A percentile compares a stretch with the other conserved stretches of the same genome.
These are phyloP conservation scores for Fusarium caatingaense DNA, from an alignment of 2,329 filamentous ascomycete genomes.

Conservation along the genomic window DNA sequence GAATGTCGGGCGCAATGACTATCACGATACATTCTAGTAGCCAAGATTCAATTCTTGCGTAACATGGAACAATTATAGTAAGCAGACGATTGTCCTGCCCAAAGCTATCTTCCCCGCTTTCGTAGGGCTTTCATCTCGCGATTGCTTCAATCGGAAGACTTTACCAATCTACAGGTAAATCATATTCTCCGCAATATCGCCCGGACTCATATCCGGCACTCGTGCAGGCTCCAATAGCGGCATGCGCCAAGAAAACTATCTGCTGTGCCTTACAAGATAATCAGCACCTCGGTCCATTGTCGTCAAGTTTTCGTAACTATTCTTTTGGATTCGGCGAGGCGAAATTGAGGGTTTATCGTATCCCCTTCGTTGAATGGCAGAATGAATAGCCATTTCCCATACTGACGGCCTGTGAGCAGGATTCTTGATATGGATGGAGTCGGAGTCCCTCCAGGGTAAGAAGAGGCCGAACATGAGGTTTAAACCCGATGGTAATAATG, in stretches of 20 bases:
- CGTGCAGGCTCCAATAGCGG: not conserved
- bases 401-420: not conserved
- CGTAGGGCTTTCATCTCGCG: not conserved
- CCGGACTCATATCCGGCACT: not conserved
- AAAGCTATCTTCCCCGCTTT: not conserved
- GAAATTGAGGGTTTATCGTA: accelerated
- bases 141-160: not conserved
- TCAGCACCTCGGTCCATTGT: not conserved
- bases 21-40: not conserved
- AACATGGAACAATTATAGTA: accelerated
- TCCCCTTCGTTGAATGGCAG: not conserved
- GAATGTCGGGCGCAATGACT: accelerated
- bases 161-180: not conserved
- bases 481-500: too few species aligned
- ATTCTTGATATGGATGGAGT: not conserved
- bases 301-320: not conserved
- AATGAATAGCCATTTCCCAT: not conserved
- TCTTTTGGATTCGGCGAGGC: accelerated
- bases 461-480: accelerated
- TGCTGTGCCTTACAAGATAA: not conserved
- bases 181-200: not conserved
- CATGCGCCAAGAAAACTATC: not conserved
- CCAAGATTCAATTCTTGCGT: not conserved
- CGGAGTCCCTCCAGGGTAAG: too few species aligned
- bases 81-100: not conserved